phyloP scores from a whole-genome alignment of 2,329 filamentous ascomycete genomes.

The Xylariaceae sp. region DNA sequence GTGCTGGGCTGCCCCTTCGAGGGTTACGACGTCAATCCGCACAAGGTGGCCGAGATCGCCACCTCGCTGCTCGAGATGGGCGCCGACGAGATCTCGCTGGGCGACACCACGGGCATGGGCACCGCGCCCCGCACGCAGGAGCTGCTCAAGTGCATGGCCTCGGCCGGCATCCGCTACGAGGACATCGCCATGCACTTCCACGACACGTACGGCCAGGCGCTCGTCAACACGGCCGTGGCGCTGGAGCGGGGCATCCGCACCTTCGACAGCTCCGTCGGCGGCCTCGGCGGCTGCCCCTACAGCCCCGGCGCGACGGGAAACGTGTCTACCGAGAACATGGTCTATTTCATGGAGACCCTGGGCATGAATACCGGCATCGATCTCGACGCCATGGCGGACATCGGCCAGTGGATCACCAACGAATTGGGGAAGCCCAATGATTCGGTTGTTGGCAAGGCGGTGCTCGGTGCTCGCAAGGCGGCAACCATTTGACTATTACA shows the following conservation, averaged over 20 bases:
- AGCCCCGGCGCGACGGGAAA: constrained; percentile 65
- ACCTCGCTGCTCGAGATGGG: constrained; percentile 73
- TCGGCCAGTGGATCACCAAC: constrained; percentile 53
- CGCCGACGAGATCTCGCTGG: constrained; percentile 83
- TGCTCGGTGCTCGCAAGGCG: constrained; percentile 26
- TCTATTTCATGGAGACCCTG: constrained; percentile 44
- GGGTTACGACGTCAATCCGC: constrained; percentile 58
- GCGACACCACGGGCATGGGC: constrained; percentile 88
- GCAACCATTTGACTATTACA: constrained; percentile 7
- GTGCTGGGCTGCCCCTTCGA: constrained; percentile 77
- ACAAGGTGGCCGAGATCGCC: constrained; percentile 60
- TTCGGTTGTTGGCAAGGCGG: constrained; percentile 29
- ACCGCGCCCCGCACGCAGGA: constrained; percentile 43
- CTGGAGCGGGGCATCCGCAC: constrained; percentile 58
- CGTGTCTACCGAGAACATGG: constrained; percentile 43
- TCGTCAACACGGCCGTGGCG: constrained; percentile 60
- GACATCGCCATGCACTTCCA: constrained; percentile 66
- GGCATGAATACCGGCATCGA: constrained; percentile 56
- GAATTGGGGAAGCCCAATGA: constrained; percentile 44
- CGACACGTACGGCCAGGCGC: constrained; percentile 64
- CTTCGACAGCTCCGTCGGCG: constrained; percentile 62
- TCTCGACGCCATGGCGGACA: constrained; percentile 46
- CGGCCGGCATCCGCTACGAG: constrained; percentile 47
- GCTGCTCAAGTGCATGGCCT: constrained; percentile 43
- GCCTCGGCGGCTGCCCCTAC: constrained; percentile 63